Evolutionary conservation across 2,329 filamentous ascomycete genomes (phyloP), one percentile per base, ranked within the genome.

Genomic region (Aspergillus sp.): DNA sequence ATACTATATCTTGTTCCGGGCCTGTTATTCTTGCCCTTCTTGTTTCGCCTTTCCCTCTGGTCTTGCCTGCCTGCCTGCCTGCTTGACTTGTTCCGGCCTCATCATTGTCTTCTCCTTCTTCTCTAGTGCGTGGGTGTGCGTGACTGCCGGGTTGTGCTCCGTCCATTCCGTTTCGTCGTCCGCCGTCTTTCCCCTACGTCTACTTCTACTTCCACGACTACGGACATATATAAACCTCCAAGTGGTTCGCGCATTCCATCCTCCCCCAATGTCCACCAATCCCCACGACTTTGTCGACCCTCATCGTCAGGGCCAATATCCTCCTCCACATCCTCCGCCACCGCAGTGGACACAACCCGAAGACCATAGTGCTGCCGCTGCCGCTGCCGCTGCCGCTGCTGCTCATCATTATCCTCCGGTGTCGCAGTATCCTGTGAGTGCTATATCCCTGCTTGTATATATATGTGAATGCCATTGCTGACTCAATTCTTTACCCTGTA

Each of bases 271-370:
- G 67, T 69, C 67, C 60, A 62, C 56, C 62, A 69, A 72, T 56
- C 64, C 68, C 51, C 59, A 64, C 60, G 61, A 65, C 52, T 59
- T 50, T 51, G 52, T 57, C 60, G 71, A 73, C 59, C 65, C 69
- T 49, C 65, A 63, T 60, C 69, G 68, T 50, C 69, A 65, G 61
- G 69, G 67, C 59, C 70, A 71, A 59, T 70, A 72, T 66, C 67
- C 68, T 59, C 65, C 65, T 48, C 64, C 64, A 46, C 66, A 65
- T 59, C 65, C 65, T 48, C 64, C 64, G 47, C 66, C 65, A 52
- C 70, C 68, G 68, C 63, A 61, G 60, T 53, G 59, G 54, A 59
- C 57, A 57, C 66, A 66, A 57, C 57, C 62, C 51, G 64, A 66
- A 52, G 66, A 66, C 46, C 62, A 69, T 52, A 62, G 66, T 49